Evolutionary conservation across 2,329 filamentous ascomycete species (phyloP), one percentile per base, ranked within the genome.

Genomic region (Zymoseptoria brevis): DNA sequence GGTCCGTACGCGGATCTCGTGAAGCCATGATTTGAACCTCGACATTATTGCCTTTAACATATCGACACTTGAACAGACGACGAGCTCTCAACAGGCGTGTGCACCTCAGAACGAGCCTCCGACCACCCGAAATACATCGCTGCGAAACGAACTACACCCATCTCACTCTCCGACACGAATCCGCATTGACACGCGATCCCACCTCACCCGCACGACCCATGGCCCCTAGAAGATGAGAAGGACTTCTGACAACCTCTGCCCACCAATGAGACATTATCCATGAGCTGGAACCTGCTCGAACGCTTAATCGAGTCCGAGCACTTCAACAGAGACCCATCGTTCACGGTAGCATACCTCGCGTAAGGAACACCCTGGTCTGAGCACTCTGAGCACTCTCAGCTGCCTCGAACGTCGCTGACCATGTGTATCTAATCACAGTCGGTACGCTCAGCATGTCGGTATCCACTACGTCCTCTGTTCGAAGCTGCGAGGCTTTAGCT

Each of bases 261-360:
- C 50, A 53, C 54, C 56, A 45, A 64, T 60, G 57, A 62, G 56
- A 63, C 58, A 60, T 62, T 61, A 68, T 70, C 69, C 68, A 80
- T 80, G 78, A 80, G 77, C 78, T 93, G 89, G 89, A 88, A 92
- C 80, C 81, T 94, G 79, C 83, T 94, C 74, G 88, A 90, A 81
- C 86, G 89, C 77, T 92, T 93, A 84, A 86, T 94, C 80, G 89
- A 93, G 83, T 91, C 88, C 80, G 89, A 94, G 81, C 88, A 94
- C 80, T 94, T 94, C 82, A 93, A 92, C 80, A 87, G 89, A 78
- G 87, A 93, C 77, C 89, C 90, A 64, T 93, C 91, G 75, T 86
- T 94, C 75, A 88, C 89, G 62, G 89, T 94, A 73, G 90, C 89
- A 66, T 94, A 94, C 77, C 85, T 94, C 72, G 89, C 89, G 89